These are phyloP conservation scores for Boletus sensibilis DNA, from an alignment of 768 basidiomycete species.

Conservation along the genomic window DNA sequence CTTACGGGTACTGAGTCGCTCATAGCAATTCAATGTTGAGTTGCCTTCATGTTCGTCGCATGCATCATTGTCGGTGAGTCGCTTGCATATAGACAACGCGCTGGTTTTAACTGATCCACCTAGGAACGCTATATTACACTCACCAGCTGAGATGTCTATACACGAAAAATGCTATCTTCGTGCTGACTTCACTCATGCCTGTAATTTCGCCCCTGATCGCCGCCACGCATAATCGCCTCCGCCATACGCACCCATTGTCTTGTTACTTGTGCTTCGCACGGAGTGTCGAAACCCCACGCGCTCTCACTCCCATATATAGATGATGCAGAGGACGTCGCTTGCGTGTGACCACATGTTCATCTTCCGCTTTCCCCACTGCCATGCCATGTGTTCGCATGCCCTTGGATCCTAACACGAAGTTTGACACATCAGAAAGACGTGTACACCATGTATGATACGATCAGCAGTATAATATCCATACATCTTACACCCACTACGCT, in stretches of 20 bases:
- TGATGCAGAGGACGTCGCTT: conserved; percentile 17
- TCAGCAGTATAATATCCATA: conserved; percentile 24
- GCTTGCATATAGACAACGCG: not conserved
- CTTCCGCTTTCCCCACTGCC: conserved; percentile 17
- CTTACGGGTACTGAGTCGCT: conserved; percentile 40
- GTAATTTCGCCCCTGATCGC: conserved; percentile 16
- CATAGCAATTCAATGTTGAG: not conserved
- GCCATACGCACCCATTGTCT: conserved; percentile 7
- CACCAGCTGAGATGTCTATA: conserved; percentile 18
- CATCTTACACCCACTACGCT: conserved; percentile 9
- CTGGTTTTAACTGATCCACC: not conserved
- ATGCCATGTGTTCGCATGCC: conserved; percentile 19
- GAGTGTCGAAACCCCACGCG: not conserved
- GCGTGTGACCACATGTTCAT: conserved; percentile 21
- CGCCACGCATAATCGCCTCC: conserved; percentile 13
- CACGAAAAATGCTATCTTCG: conserved; percentile 20
- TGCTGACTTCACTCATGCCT: conserved; percentile 15
- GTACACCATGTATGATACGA: conserved; percentile 31
- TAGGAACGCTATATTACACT: conserved; percentile 17
- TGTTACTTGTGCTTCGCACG: conserved; percentile 11
- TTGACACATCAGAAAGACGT: conserved; percentile 16
- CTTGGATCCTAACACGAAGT: conserved; percentile 12
- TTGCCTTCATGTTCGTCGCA: conserved; percentile 4
- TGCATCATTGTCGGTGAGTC: conserved; percentile 19
- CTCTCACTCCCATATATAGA: conserved; percentile 20